phyloP scores from a whole-genome alignment of 2,329 filamentous ascomycete genomes.

The Fusarium euwallaceae region DNA sequence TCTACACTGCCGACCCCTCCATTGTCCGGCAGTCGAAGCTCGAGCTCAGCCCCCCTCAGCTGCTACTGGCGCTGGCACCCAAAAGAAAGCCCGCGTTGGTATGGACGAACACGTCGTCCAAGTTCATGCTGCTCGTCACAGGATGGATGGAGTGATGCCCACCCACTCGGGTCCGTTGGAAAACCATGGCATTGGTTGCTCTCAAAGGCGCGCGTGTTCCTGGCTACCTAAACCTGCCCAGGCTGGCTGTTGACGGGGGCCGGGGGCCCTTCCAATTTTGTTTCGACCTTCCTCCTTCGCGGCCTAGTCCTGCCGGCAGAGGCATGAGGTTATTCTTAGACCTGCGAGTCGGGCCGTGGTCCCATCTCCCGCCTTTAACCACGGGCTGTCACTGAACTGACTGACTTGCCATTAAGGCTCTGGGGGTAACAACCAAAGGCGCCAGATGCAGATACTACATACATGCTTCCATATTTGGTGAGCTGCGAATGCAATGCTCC shows the following conservation, averaged over 20 bases:
- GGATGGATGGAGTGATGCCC: slow-evolving; percentile 12
- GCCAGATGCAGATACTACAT: not conserved
- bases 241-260: slow-evolving; percentile 13
- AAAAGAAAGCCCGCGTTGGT: not conserved
- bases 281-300: slow-evolving; percentile 14
- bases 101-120: slow-evolving; percentile 4
- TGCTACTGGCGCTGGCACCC: not conserved
- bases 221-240: slow-evolving; percentile 32
- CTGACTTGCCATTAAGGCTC: not conserved
- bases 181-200: slow-evolving; percentile 19
- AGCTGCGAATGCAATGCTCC: slow-evolving; percentile 5
- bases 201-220: slow-evolving; percentile 25
- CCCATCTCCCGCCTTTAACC: slow-evolving; percentile 20
- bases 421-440: not conserved
- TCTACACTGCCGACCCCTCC: not conserved
- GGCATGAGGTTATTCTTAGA: slow-evolving; percentile 30
- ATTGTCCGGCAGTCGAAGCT: slow-evolving; percentile 10
- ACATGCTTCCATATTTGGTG: not conserved
- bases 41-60: not conserved
- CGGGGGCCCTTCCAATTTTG: slow-evolving; percentile 11
- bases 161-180: not conserved
- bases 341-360: slow-evolving; percentile 34
- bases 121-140: slow-evolving; percentile 20
- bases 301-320: slow-evolving; percentile 16
- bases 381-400: not conserved